A percentile compares a stretch with the other conserved stretches of the same genome.
Conservation (phyloP, 257 asterid species). For the Rauvolfia tetraphylla region DNA sequence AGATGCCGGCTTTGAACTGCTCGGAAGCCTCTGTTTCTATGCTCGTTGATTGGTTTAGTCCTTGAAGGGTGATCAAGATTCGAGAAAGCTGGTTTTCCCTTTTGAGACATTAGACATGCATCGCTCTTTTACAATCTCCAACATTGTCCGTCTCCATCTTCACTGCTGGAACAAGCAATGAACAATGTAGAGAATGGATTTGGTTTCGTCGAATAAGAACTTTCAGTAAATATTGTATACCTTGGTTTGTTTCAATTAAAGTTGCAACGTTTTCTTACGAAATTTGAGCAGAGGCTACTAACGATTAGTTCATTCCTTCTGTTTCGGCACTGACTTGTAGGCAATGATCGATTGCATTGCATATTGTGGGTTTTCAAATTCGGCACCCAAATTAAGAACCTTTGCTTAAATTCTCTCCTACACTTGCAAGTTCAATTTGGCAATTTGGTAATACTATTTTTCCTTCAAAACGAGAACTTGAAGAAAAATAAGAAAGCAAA, state of each 20-base stretch:
- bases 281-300: background rate
- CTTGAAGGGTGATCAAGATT: slow-evolving; percentile 13
- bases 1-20: slow-evolving; percentile 22
- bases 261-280: too few species aligned
- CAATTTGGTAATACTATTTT: too few species aligned
- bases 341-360: too few species aligned
- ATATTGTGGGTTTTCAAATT: too few species aligned
- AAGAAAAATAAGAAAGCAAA: background rate
- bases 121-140: background rate
- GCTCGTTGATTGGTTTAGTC: slow-evolving; percentile 38
- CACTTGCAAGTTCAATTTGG: too few species aligned
- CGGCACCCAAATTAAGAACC: too few species aligned
- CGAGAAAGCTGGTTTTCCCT: background rate
- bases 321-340: too few species aligned
- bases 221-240: background rate
- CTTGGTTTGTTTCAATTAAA: background rate
- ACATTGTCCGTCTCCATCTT: background rate
- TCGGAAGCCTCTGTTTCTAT: slow-evolving; percentile 48
- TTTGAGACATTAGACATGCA: background rate
- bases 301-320: too few species aligned
- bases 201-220: background rate
- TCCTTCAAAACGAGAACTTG: too few species aligned
- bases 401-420: too few species aligned
- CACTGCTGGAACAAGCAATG: background rate
- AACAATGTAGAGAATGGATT: background rate